These are phyloP conservation scores for Boletus subcaerulescens DNA, from an alignment of 768 basidiomycete species.

Conservation along the genomic window DNA sequence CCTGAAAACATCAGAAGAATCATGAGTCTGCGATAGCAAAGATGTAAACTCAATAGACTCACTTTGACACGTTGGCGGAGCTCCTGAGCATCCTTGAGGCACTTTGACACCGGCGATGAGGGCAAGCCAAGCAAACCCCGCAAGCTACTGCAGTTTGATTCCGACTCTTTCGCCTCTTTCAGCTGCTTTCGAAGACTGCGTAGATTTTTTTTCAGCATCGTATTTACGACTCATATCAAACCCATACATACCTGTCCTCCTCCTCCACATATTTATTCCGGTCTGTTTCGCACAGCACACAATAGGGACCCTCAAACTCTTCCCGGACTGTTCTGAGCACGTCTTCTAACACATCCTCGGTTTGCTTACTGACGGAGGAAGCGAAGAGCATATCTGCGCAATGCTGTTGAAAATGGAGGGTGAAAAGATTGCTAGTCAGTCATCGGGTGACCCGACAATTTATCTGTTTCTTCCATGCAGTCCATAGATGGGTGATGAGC, in stretches of 20 bases:
- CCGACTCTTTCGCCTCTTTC: not conserved
- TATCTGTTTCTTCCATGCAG: constrained; percentile 5
- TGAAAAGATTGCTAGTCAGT: no score
- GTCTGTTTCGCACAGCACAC: constrained; percentile 5
- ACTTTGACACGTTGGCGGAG: constrained; percentile 8
- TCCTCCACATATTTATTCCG: not conserved
- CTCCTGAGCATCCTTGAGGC: not conserved
- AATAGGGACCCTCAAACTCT: not conserved
- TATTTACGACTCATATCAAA: not conserved
- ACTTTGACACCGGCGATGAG: constrained; percentile 3
- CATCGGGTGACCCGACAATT: not conserved
- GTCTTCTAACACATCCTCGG: not conserved
- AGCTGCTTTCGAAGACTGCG: constrained; percentile 9
- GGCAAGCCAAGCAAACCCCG: constrained; percentile 3
- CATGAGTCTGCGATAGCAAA: not conserved
- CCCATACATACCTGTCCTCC: not conserved
- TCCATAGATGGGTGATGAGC: constrained; percentile 1
- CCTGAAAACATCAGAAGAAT: not conserved
- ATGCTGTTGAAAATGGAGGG: not conserved
- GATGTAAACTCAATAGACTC: not conserved
- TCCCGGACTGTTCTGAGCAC: not conserved
- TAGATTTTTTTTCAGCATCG: not conserved
- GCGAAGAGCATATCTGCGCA: constrained; percentile 2
- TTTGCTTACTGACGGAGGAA: not conserved
- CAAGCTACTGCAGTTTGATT: not conserved